Evolutionary conservation across 2,329 filamentous ascomycete species (phyloP), one percentile per base, ranked within the genome.

Genomic region (Nemania sp.): DNA sequence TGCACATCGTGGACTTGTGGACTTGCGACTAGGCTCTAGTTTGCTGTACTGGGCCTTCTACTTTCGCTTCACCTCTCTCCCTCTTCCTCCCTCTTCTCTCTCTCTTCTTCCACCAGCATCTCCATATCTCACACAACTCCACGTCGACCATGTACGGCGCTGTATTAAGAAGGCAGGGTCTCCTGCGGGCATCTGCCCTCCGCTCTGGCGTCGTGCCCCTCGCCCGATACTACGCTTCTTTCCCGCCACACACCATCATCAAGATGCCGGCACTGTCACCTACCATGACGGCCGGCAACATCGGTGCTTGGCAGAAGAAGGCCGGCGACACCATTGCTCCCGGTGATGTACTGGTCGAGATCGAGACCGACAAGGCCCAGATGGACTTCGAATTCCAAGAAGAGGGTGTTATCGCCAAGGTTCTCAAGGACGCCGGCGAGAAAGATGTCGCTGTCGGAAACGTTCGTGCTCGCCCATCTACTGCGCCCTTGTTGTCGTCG

Each of bases 301-400:
- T 99, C 75, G 95, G 94, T 68, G 80, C 86, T 61, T 99, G 94
- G 94, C 91, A 97, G 80, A 99, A 97, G 84, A 95, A 97, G 80
- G 81, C 86, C 64, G 94, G 94, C 71, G 94, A 99, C 75, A 70
- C 80, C 60, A 86, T 99, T 73, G 79, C 84, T 54, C 92, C 95
- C 47, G 94, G 94, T 72, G 94, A 99, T 73, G 94, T 99, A 41
- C 79, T 99, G 65, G 92, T 96, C 65, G 92, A 96, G 81, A 96
- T 97, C 69, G 94, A 99, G 83, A 99, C 94, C 67, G 94, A 99
- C 78, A 99, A 99, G 83, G 94, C 94, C 62, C 94, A 97, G 80
- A 99, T 99, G 94, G 94, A 99, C 80, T 97, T 99, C 73, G 94
- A 99, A 77, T 97, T 96, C 77, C 94, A 99, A 77, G 94, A 99